These are phyloP conservation scores for Trypanosoma vivax DNA, from an alignment of 208 protist species.

Conservation along the genomic window DNA sequence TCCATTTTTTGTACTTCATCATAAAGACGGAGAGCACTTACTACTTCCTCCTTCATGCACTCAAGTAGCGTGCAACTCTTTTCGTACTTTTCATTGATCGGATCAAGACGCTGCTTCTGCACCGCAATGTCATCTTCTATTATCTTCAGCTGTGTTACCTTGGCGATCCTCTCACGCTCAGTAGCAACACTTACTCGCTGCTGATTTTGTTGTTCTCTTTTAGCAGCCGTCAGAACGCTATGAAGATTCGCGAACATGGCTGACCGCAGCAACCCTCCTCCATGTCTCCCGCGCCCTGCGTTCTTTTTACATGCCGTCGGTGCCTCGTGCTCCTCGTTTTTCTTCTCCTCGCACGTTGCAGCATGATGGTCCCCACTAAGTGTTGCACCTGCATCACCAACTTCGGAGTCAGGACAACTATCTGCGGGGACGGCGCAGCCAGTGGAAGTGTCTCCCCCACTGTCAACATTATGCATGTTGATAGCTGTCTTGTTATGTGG, in stretches of 20 bases:
- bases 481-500: too few relatives aligned
- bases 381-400: too few relatives aligned
- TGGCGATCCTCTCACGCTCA: constrained; percentile 58
- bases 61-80: constrained; percentile 23
- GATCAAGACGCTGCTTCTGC: constrained; percentile 39
- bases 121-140: constrained; percentile 46
- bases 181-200: constrained; percentile 29
- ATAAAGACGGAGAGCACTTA: constrained; percentile 29
- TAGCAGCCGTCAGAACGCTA: constrained; percentile 42
- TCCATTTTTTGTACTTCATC: constrained; percentile 65
- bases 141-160: constrained; percentile 44
- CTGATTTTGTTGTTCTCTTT: constrained; percentile 41
- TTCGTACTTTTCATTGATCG: constrained; percentile 43
- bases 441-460: too few relatives aligned
- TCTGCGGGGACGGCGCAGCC: too few relatives aligned
- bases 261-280: constrained; percentile 34
- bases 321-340: not conserved
- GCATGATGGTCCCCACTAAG: too few relatives aligned
- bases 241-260: constrained; percentile 67
- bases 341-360: not conserved
- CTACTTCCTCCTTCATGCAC: constrained; percentile 15
- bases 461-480: too few relatives aligned
- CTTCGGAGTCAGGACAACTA: too few relatives aligned
- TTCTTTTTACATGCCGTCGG: not conserved
- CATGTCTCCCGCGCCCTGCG: not conserved